A percentile compares a stretch with the other conserved stretches of the same genome.
Conservation (phyloP, 148 eudicot species). For the Tetragonia tetragonoides region DNA sequence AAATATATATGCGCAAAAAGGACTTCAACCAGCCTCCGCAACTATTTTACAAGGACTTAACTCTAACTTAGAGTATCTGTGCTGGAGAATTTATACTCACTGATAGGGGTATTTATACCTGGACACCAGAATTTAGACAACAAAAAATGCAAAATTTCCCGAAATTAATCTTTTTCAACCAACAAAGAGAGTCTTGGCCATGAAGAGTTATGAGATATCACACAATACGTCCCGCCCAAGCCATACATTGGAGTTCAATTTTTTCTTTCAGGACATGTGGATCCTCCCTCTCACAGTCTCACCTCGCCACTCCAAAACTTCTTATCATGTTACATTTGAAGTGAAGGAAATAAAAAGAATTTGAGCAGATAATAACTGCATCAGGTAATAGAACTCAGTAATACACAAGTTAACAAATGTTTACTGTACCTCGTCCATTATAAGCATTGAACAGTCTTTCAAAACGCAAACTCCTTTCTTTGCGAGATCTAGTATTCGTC, state of each 20-base stretch:
- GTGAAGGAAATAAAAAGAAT: background rate
- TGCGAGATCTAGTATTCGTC: conserved; percentile 79
- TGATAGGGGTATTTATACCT: no score
- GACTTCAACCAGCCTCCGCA: no score
- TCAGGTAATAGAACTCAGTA: background rate
- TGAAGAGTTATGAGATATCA: background rate
- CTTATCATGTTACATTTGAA: background rate
- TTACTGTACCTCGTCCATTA: conserved; percentile 80
- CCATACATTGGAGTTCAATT: background rate
- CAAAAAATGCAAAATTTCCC: background rate
- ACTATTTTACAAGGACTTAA: no score
- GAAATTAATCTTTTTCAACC: background rate
- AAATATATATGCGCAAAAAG: no score
- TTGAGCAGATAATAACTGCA: background rate
- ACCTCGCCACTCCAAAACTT: background rate
- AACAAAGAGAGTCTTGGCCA: no score
- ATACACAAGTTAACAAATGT: background rate
- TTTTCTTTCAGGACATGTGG: background rate
- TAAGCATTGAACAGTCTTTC: conserved; percentile 77
- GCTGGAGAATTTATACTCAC: no score
- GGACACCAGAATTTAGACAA: no score
- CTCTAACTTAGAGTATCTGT: no score
- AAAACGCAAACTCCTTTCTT: conserved; percentile 78
- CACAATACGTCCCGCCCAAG: background rate
- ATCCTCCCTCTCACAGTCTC: background rate